Conservation (phyloP, 139 green algal genomes). For the Cymbomonas tetramitiformis region DNA sequence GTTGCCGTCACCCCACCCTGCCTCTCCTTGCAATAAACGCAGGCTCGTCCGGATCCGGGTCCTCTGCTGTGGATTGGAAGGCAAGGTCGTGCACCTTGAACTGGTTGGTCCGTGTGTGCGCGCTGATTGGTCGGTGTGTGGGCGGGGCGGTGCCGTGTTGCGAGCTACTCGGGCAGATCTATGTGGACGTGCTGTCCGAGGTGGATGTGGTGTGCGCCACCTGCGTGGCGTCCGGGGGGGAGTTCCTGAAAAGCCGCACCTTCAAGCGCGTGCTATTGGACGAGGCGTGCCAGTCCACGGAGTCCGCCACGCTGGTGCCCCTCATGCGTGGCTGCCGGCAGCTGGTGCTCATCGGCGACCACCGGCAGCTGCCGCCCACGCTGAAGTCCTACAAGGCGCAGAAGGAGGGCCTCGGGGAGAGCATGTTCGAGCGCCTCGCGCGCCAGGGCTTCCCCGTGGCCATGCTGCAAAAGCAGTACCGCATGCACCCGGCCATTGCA, state of each 20-base stretch:
- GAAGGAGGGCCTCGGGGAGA: conserved; percentile 40
- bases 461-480: conserved; percentile 84
- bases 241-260: conserved; percentile 5
- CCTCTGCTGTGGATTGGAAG: too few relatives aligned
- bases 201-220: conserved; percentile 28
- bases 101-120: too few relatives aligned
- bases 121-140: too few relatives aligned
- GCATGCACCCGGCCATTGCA: conserved; percentile 28
- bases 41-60: too few relatives aligned
- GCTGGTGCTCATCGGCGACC: conserved; percentile 79
- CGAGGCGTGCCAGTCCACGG: conserved; percentile 75
- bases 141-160: too few relatives aligned
- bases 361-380: conserved; percentile 73
- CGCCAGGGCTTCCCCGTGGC: conserved; percentile 40
- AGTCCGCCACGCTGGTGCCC: conserved; percentile 65
- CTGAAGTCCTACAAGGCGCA: conserved; percentile 46
- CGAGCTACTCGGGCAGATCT: neutral
- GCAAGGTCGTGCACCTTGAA: too few relatives aligned
- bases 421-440: conserved; percentile 66
- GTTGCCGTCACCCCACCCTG: too few relatives aligned
- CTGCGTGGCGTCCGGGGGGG: conserved; percentile 25
- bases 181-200: neutral
- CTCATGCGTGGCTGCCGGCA: conserved; percentile 58
- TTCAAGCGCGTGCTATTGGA: conserved; percentile 80
- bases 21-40: too few relatives aligned